Evolutionary conservation across 257 asterid genomes (phyloP), one percentile per base, ranked within the genome.

Genomic region (Nicotiana knightiana): DNA sequence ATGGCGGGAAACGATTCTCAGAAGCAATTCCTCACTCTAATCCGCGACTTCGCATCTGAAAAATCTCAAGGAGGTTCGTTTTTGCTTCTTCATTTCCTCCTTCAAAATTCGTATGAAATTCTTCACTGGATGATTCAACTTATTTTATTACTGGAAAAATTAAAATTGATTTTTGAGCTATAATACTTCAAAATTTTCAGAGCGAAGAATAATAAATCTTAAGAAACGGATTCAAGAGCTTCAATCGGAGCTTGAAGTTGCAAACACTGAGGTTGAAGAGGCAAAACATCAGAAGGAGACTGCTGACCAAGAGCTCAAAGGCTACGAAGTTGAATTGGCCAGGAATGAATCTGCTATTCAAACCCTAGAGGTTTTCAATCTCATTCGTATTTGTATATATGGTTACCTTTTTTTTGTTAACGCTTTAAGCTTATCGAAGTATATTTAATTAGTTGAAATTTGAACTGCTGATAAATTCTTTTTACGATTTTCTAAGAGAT

Each of bases 1-100:
- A 92, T 95, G 99, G 99, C 97, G 97, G 97, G 97, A 93, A 91
- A 83, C 82, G 91, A 90, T 53, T 83, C 95, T 11, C 95, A 89
- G 86, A 89, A 85, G 88, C 91, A 85, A 63, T 87, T 92, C 75
- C 84, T 91, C 5, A 84, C 92, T 67, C 86, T 95, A 18, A 92
- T 95, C 85, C 98, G 95, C 57, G 94, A 92, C 43, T 87, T 83
- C 87, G 89, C 89, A 21, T 43, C 92, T 46, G 97, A 93, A 84
- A 93, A 91, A 83, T 88, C 93, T 81, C 95, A 90, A 86, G 98
- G 97, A 89, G 96, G 99, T 93, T 83, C 67, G 33, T 15, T 57
- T 21, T 46, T 61, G 0, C 59, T 8, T 3, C 15, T 33, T 65
- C 84, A 67, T 13, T 43, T 65, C 28, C 24, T 32, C 37, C n/a